Evolutionary conservation across 2,329 filamentous ascomycete genomes (phyloP), one percentile per base, ranked within the genome.

Genomic region (Cyclaneusma minus): DNA sequence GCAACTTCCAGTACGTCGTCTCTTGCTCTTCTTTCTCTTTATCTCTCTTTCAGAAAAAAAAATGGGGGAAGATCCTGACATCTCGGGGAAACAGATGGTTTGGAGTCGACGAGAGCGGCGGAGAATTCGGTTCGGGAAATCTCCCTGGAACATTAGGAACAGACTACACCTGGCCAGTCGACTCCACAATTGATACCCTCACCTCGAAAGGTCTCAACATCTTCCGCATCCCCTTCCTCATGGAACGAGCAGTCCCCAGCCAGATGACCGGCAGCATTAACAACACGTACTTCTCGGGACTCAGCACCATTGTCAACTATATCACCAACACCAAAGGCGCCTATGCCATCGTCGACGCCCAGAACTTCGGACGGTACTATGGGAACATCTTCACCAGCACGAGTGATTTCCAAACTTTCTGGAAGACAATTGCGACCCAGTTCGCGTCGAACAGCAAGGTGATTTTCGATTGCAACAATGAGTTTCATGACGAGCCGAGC

Each of bases 161-260:
- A 29, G 63, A 73, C 35, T 74, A 61, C 43, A 68, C 52, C 12
- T 74, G 66, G 58, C 65, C 67, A 2, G 58, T 62, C 21, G 46
- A 59, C 19, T 53, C 52, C 8, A 43, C 53, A 13, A 50, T 56
- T 28, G 46, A 49, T 30, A 24, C 11, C 27, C 4, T 10, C 12
- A 24, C 12, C 6, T 24, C 22, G 4, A 6, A 13, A 7, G 16
- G 6, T 15, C 14, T 15, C 12, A 69, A 69, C 45, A 56, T 56
- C 13, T 66, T 69, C 49, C 60, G 64, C 2, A 46, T 70, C 22
- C 63, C 66, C 28, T 55, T 68, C 33, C 52, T 61, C 41, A 68
- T 69, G 64, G 64, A 69, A 44, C 60, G 64, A 7, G 48, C 67
- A 16, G 53, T 60, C 7, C 62, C 62, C 6, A 49, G 48, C 29